Evolutionary conservation across 2,329 filamentous ascomycete genomes (phyloP).

Genomic region (Acephala macrosclerotiorum): DNA sequence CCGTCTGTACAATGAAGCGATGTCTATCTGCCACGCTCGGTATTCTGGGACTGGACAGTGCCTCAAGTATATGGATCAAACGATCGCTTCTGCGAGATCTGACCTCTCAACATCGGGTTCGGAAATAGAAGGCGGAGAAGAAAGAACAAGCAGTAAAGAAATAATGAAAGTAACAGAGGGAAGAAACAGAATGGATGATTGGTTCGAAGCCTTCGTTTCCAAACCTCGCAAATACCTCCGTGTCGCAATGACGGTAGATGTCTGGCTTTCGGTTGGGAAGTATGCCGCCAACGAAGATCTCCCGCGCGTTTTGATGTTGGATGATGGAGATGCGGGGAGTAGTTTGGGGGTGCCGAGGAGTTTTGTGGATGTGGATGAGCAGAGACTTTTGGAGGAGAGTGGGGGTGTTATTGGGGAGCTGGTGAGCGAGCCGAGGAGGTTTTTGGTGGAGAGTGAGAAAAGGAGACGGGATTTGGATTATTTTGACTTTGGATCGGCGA

Average conservation of each 20-base stretch:
- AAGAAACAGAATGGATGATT: constrained; percentile 8
- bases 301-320: neutral
- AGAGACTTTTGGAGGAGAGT: neutral
- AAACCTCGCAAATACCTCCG: constrained; percentile 9
- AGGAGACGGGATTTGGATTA: constrained; percentile 9
- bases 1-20: constrained; percentile 15
- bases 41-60: neutral
- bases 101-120: neutral
- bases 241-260: constrained; percentile 14
- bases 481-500: constrained; percentile 4
- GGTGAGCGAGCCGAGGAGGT: neutral
- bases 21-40: constrained; percentile 8
- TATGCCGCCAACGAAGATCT: constrained; percentile 5
- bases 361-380: neutral
- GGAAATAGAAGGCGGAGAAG: neutral
- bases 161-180: neutral
- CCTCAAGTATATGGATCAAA: constrained; percentile 2
- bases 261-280: constrained; percentile 5
- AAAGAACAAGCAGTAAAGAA: neutral
- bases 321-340: neutral
- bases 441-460: neutral
- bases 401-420: neutral
- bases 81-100: constrained; percentile 9
- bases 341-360: neutral
- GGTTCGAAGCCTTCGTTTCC: constrained; percentile 18